Percentiles rank a stretch among this genome's conserved stretches.
Conservation (phyloP, 805 yeast species). For the Ogataea siamensis region DNA sequence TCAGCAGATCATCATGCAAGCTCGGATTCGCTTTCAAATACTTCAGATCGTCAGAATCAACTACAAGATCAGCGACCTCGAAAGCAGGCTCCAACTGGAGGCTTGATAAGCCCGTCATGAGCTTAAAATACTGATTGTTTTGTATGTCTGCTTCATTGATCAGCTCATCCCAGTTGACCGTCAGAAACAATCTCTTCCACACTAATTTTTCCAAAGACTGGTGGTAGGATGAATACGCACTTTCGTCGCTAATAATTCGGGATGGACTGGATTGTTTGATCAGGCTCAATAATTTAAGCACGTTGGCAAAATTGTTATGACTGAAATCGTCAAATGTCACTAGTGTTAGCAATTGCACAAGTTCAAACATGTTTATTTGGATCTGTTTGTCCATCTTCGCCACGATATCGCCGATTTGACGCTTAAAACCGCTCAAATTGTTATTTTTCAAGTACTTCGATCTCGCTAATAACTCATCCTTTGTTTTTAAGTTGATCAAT, state of each 20-base stretch:
- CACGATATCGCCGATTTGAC: slow-evolving; percentile 21
- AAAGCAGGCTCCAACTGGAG: slow-evolving; percentile 14
- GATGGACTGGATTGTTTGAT: slow-evolving; percentile 33
- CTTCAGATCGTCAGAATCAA: slow-evolving; percentile 17
- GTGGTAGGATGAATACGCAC: slow-evolving; percentile 10
- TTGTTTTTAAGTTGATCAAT: slow-evolving; percentile 26
- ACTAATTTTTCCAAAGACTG: slow-evolving; percentile 35
- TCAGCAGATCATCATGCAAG: slow-evolving; percentile 10
- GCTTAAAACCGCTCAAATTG: slow-evolving; percentile 13
- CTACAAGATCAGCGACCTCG: slow-evolving; percentile 11
- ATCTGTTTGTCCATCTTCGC: slow-evolving; percentile 37
- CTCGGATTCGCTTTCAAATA: slow-evolving; percentile 7
- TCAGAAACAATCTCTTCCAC: slow-evolving; percentile 59
- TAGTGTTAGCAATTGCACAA: slow-evolving; percentile 48
- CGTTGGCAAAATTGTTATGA: slow-evolving; percentile 42
- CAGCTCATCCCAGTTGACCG: slow-evolving; percentile 51
- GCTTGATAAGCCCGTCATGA: slow-evolving; percentile 14
- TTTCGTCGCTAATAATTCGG: slow-evolving; percentile 1
- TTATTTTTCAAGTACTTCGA: slow-evolving; percentile 26
- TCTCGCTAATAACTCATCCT: slow-evolving; percentile 21
- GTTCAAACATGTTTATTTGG: slow-evolving; percentile 41
- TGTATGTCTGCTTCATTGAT: slow-evolving; percentile 13
- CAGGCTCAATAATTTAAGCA: slow-evolving; percentile 51
- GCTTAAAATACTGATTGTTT: slow-evolving; percentile 17
- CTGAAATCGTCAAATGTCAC: slow-evolving; percentile 48